Percentiles rank a stretch among this genome's conserved stretches.
Evolutionary conservation across 345 rosid genomes (phyloP).

Genomic region (Turritis glabra): DNA sequence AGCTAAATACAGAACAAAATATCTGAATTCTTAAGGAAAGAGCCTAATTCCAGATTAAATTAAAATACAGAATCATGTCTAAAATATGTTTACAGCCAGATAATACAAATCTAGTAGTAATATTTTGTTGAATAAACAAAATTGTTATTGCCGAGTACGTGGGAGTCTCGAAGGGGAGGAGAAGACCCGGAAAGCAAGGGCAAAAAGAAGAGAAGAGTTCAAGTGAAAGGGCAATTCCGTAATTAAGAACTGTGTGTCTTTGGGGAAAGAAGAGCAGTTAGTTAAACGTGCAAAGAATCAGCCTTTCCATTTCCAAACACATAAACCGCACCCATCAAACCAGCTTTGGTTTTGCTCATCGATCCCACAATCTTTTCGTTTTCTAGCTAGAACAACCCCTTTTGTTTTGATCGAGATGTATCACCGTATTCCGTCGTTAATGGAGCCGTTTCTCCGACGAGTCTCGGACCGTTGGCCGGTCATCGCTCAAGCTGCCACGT

Average conservation of each 20-base stretch:
- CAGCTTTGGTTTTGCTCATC: background rate
- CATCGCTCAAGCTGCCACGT: constrained; percentile 23
- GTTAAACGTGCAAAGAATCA: constrained; percentile 34
- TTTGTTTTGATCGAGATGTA: constrained; percentile 3
- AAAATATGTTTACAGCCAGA: too few species aligned
- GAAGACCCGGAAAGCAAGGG: constrained; percentile 25
- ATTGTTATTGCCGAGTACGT: constrained; percentile 19
- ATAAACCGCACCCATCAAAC: background rate
- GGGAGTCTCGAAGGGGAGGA: constrained; percentile 14
- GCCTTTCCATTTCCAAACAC: constrained; percentile 15
- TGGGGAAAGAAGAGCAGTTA: constrained; percentile 18
- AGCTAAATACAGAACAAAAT: background rate
- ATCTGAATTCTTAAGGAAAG: background rate
- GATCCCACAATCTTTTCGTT: constrained; percentile 20
- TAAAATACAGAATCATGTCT: background rate
- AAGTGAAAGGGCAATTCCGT: background rate
- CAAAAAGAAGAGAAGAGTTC: constrained; percentile 26
- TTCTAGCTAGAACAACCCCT: background rate
- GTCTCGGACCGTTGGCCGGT: constrained; percentile 33
- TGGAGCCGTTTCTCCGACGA: constrained; percentile 33
- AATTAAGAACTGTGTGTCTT: background rate
- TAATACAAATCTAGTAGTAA: background rate
- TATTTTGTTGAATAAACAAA: background rate
- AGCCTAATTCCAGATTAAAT: background rate
- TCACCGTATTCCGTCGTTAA: constrained; percentile 19